Conservation (phyloP, 1,284 basidiomycete species). For the Coniferiporia sulphurascens region DNA sequence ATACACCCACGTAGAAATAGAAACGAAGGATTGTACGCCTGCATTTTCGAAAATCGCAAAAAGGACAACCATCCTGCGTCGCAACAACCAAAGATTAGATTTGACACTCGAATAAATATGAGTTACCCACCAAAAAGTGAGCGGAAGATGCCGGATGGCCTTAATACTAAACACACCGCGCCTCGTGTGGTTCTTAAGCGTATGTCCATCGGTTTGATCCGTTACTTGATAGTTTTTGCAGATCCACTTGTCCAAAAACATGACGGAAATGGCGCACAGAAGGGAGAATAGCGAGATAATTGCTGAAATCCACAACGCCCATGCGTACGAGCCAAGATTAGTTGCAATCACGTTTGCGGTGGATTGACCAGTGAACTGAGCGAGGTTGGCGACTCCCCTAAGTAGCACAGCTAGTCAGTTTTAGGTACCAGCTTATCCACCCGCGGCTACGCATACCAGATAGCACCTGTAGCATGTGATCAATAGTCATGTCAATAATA, state of each 20-base stretch:
- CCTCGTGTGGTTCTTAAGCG: constrained; percentile 27
- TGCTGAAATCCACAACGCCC: constrained; percentile 41
- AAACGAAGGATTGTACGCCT: constrained; percentile 42
- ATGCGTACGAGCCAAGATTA: constrained; percentile 38
- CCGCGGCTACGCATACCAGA: constrained; percentile 23
- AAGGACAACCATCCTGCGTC: constrained; percentile 33
- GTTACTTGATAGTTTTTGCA: constrained; percentile 34
- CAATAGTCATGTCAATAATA: background rate
- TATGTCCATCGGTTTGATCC: constrained; percentile 35
- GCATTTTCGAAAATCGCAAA: constrained; percentile 42
- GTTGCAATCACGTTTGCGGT: constrained; percentile 36
- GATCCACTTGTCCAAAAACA: constrained; percentile 38
- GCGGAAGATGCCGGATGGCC: constrained; percentile 33
- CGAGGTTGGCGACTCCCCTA: constrained; percentile 39
- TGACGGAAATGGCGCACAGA: constrained; percentile 34
- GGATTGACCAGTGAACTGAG: constrained; percentile 37
- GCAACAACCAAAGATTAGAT: background rate
- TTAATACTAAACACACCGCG: constrained; percentile 31
- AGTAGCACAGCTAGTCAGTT: background rate
- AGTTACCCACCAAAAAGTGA: constrained; percentile 31
- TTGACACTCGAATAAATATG: background rate
- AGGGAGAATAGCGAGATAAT: constrained; percentile 38
- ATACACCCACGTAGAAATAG: constrained; percentile 38
- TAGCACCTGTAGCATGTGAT: constrained; percentile 16
- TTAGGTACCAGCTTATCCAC: background rate